Percentiles rank a stretch among this genome's conserved stretches.
phyloP scores from a whole-genome alignment of 345 rosid genomes.

The Geranium brycei region DNA sequence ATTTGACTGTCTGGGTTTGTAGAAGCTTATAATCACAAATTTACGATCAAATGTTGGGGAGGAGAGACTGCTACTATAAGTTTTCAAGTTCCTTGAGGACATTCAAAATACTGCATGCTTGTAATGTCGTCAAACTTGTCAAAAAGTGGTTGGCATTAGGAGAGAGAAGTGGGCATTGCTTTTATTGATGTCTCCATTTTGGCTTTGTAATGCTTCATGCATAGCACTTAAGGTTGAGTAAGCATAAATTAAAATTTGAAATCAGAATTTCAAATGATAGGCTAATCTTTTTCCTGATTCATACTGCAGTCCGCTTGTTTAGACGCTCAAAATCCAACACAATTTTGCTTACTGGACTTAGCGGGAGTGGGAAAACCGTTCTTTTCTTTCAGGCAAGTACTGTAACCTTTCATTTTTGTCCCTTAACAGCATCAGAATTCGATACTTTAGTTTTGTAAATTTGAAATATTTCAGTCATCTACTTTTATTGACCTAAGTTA shows the following conservation, averaged over 20 bases:
- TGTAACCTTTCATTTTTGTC: background rate
- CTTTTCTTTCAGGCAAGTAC: constrained; percentile 62
- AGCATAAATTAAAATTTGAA: too few relatives aligned
- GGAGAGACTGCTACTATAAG: background rate
- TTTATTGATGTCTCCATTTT: too few relatives aligned
- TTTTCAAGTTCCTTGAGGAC: background rate
- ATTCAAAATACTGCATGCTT: background rate
- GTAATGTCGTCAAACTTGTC: background rate
- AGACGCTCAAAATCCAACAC: constrained; percentile 50
- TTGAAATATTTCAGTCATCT: background rate
- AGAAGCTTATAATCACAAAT: background rate
- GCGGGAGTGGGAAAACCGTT: constrained; percentile 74
- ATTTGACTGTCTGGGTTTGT: background rate
- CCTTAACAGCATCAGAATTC: background rate
- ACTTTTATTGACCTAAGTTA: background rate
- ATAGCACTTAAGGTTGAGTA: background rate
- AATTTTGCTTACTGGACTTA: constrained; percentile 67
- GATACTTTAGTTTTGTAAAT: background rate
- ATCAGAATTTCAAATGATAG: background rate
- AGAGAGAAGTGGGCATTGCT: background rate
- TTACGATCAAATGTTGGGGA: background rate
- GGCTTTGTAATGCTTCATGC: too few relatives aligned
- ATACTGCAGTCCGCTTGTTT: constrained; percentile 37
- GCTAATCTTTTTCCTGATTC: background rate
- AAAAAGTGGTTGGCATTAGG: background rate